Base-by-base conservation (phyloP, 2,329 filamentous ascomycete species). In the Ploettnerulaceae sp. region DNA sequence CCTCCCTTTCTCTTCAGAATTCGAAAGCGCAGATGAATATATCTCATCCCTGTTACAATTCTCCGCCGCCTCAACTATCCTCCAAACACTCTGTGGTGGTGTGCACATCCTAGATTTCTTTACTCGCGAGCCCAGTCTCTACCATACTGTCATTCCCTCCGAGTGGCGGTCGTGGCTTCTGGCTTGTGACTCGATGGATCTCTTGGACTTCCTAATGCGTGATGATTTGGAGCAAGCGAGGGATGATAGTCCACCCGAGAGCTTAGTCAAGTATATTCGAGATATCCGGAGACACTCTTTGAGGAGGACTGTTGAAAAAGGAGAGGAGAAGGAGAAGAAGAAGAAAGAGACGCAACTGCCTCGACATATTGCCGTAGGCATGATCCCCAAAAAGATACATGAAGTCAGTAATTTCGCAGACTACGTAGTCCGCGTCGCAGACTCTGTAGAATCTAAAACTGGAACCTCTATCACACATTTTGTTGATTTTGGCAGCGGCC, bases 41-140 rank as follows among this genome's bases (percentile, higher is more conserved):
- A 77, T 95, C 38, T 74, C 86, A 20, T 82, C 81, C 14, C 77
- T 97, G 9, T 73, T 97, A 20, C 64, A 79, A 15, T 95, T 97
- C 60, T 78, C 82, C 1, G 81, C 81, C 5, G 81, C 80, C 2
- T 86, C 85, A 35, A 77, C 83, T 44, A 73, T 89, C 1, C 89
- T 96, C 57, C 85, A 88, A 55, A 88, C 87, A 20, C 75, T 98
- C n/a, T 95, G 89, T 63, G 93, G 93, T 44, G 90, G 91, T n/a
- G 87, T 97, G 1, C 93, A 98, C 63, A 90, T 98, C 53, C 75
- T 97, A 47, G 93, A 98, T 65, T 97, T 98, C 68, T 89, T 96
- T 69, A 96, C 89, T 2, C 79, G 81, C 32, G 79, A 89, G 37
- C 87, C 89, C 4, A 85, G 89, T 53, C 75, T 96, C 0, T 98